Evolutionary conservation across 441 rosid species (phyloP), one percentile per base, ranked within the genome.

Genomic region (Rhodomyrtus psidioides): DNA sequence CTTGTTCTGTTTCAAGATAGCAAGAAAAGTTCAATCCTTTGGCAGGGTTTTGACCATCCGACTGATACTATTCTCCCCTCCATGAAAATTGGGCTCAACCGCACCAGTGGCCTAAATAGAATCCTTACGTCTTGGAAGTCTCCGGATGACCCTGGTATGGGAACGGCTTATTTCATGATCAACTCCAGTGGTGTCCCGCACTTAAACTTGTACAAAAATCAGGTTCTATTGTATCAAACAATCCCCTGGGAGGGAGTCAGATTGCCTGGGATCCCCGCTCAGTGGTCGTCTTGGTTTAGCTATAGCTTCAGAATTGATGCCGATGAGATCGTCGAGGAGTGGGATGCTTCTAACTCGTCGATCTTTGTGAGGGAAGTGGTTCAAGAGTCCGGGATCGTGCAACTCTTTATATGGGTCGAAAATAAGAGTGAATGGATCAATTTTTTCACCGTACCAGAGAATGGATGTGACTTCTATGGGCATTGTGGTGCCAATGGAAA

Each of bases 31-130:
- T 24, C 55, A 6, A 44, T 87, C 42, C 24, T 92, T 9, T 94
- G 98, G 98, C 92, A 94, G 85, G 94, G 98, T 81, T 94, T 93
- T 88, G 92, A 93, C 82, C 70, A 91, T 86, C 97, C 95, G 1
- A 89, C 95, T 9, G 46, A 93, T 75, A 89, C 92, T 49, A 1
- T 90, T 44, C 91, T 94, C 59, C 95, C 95, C 1, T 85, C 54
- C 49, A 91, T 93, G 94, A 95, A 88, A 84, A 86, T 94, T 9
- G 96, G 96, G 49, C 55, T 88, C 83, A 87, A 90, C 82, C 74
- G 83, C 7, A 54, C 76, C 85, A 91, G 84, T 1, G 93, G 94
- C 44, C 3, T 90, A 46, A 88, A 90, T 28, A 82, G 91, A 81
- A 53, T 86, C 70, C 34, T 92, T 34, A 88, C 92, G 0, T 92